These are phyloP conservation scores for Casuarina equisetifolia DNA, from an alignment of 306 rosid genomes.

Conservation along the genomic window DNA sequence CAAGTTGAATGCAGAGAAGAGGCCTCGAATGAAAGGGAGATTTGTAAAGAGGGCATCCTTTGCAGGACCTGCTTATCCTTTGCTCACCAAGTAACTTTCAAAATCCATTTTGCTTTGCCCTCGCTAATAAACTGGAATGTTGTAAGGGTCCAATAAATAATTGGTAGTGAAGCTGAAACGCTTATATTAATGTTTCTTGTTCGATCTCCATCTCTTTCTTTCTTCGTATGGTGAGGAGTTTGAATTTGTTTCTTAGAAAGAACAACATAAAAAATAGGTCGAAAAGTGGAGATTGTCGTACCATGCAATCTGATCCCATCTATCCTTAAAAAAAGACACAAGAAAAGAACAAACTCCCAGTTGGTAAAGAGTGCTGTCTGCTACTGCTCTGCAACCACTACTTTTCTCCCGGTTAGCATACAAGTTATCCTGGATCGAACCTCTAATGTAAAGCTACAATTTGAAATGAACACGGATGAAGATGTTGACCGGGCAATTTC, in stretches of 20 bases:
- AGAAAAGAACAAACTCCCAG: neutral
- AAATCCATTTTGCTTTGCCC: neutral
- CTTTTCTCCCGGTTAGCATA: no score
- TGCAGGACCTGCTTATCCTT: constrained; percentile 45
- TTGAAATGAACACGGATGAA: no score
- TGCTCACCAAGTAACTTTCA: constrained; percentile 28
- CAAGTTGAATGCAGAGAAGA: constrained; percentile 92
- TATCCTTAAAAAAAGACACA: neutral
- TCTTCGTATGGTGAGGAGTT: neutral
- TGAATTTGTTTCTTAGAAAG: neutral
- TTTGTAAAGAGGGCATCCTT: constrained; percentile 76
- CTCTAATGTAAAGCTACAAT: no score
- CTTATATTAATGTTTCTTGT: neutral
- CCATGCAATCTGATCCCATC: neutral
- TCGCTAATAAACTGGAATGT: neutral
- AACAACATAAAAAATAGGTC: neutral
- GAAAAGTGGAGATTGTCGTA: neutral
- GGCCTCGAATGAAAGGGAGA: constrained; percentile 98
- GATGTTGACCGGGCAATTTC: no score
- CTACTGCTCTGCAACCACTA: no score
- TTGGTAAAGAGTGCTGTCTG: neutral
- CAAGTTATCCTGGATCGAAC: no score
- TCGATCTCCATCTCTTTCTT: neutral
- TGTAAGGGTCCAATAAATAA: neutral
- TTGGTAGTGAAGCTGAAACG: neutral